phyloP scores from a whole-genome alignment of 768 basidiomycete genomes.

The Rhizopogon rudus region DNA sequence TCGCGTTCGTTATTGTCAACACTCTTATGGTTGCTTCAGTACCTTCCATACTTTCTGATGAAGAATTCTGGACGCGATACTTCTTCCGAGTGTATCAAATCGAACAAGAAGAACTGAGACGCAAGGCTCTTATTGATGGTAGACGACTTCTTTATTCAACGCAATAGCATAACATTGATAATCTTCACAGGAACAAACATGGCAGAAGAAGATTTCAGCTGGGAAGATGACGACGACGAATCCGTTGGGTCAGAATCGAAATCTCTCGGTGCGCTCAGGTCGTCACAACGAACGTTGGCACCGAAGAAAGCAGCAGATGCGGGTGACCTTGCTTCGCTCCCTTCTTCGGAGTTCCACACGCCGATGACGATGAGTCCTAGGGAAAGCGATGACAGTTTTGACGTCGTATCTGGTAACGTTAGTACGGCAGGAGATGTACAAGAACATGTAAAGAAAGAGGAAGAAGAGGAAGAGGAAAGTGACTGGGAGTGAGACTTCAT shows the following conservation, averaged over 20 bases:
- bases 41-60: conserved; percentile 55
- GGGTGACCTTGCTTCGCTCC: conserved; percentile 18
- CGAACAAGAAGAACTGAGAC: conserved; percentile 67
- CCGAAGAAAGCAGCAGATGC: conserved; percentile 15
- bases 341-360: conserved; percentile 31
- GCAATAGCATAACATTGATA: conserved; percentile 2
- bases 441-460: conserved; percentile 25
- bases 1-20: background rate
- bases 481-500: conserved; percentile 55
- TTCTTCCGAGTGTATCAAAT: conserved; percentile 88
- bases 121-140: conserved; percentile 77
- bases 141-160: conserved; percentile 9
- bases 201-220: conserved; percentile 85
- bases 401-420: conserved; percentile 53
- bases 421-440: conserved; percentile 33
- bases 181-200: conserved; percentile 46
- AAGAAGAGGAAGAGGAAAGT: conserved; percentile 35
- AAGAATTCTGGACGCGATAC: conserved; percentile 82
- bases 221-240: conserved; percentile 93
- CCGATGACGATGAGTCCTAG: conserved; percentile 40
- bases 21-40: conserved; percentile 39
- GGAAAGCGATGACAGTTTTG: conserved; percentile 63
- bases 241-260: conserved; percentile 14
- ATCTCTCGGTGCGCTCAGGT: conserved; percentile 3
- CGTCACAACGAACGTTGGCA: conserved; percentile 19